These are phyloP conservation scores for Annulohypoxylon maeteangense DNA, from an alignment of 495 filamentous ascomycete genomes.

Conservation along the genomic window DNA sequence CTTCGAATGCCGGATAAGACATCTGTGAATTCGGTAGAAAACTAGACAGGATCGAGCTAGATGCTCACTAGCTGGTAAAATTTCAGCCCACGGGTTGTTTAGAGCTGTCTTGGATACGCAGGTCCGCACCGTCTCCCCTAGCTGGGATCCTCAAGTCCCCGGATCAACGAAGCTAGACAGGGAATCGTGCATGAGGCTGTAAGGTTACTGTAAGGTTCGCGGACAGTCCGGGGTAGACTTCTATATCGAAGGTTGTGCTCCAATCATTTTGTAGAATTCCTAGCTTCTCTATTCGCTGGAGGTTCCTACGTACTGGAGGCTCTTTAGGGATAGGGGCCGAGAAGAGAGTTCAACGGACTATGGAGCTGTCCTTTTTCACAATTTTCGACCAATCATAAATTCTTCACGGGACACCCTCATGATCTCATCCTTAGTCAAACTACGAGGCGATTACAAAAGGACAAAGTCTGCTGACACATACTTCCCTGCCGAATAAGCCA, in stretches of 20 bases:
- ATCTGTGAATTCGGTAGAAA: not conserved
- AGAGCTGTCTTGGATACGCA: not conserved
- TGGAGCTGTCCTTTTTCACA: not conserved
- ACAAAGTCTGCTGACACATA: not conserved
- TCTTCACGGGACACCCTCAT: not conserved
- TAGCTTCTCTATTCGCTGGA: not conserved
- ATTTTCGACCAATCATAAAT: not conserved
- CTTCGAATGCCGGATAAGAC: not conserved
- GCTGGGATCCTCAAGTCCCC: slow-evolving; percentile 1
- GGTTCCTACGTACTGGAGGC: not conserved
- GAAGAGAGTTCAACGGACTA: slow-evolving; percentile 3
- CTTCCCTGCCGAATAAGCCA: not conserved
- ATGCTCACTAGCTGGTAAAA: not conserved
- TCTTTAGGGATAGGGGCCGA: not conserved
- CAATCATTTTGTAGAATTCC: not conserved
- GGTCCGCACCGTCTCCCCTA: not conserved
- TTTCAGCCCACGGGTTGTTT: not conserved
- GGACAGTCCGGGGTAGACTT: slow-evolving; percentile 1
- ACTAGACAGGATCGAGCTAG: not conserved
- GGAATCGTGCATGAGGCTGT: slow-evolving; percentile 2
- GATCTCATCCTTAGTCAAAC: not conserved
- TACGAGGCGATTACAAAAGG: not conserved
- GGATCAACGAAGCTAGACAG: slow-evolving; percentile 5
- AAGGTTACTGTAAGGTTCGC: slow-evolving; percentile 1
- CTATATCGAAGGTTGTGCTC: not conserved